These are phyloP conservation scores for Tylopilus vinaceipallidus DNA, from an alignment of 768 basidiomycete species.

Conservation along the genomic window DNA sequence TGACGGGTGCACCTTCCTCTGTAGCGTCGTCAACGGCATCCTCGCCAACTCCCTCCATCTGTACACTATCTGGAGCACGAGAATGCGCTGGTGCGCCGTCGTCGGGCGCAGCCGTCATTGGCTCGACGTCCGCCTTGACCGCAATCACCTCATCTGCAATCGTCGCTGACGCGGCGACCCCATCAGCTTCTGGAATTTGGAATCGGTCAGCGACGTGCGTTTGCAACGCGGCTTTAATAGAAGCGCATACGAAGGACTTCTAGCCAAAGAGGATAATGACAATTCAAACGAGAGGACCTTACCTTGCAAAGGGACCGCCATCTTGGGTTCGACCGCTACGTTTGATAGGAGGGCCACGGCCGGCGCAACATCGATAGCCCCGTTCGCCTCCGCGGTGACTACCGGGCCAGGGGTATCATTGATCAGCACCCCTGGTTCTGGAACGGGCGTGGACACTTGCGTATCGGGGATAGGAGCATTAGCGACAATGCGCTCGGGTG, in stretches of 20 bases:
- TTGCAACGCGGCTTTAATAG: slow-evolving; percentile 1
- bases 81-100: neutral
- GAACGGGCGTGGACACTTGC: neutral
- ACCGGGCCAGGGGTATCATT: slow-evolving; percentile 7
- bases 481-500: neutral
- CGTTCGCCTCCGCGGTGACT: neutral
- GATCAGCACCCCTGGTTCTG: neutral
- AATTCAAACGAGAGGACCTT: neutral
- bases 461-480: neutral
- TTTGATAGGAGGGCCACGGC: neutral
- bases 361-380: neutral
- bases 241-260: neutral
- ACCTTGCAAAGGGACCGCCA: neutral
- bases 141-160: neutral
- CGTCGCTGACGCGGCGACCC: neutral
- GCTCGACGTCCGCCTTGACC: neutral
- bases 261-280: neutral
- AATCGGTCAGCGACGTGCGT: slow-evolving; percentile 6
- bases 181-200: too few relatives aligned
- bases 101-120: neutral
- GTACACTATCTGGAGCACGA: neutral
- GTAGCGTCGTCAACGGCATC: neutral
- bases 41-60: slow-evolving; percentile 1
- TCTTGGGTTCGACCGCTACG: neutral
- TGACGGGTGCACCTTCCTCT: neutral